Percentiles rank a stretch among this genome's conserved stretches.
Evolutionary conservation across 176 grass and related monocot genomes (phyloP).

Genomic region (Elymus sibiricus): DNA sequence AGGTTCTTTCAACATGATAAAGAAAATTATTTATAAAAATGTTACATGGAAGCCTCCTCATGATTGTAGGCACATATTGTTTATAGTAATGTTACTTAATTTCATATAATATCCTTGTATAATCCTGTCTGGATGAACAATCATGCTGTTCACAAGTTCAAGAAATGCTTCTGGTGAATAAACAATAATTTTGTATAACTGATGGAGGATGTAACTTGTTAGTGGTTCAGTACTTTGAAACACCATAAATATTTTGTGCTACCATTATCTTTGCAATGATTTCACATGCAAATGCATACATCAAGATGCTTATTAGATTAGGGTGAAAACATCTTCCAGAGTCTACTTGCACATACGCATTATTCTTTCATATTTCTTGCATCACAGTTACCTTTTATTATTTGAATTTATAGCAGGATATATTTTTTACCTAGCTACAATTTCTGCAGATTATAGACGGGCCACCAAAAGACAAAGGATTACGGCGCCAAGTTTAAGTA

Average conservation of each 20-base stretch:
- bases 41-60: neutral
- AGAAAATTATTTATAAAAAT: neutral
- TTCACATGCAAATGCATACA: neutral
- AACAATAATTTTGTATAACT: too few species aligned
- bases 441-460: neutral
- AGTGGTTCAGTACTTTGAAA: too few species aligned
- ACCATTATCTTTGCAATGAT: neutral
- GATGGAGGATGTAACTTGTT: too few species aligned
- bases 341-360: neutral
- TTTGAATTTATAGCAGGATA: neutral
- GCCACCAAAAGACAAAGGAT: neutral
- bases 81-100: neutral
- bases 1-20: neutral
- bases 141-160: too few species aligned
- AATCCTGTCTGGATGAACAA: too few species aligned
- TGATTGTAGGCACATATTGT: neutral
- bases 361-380: neutral
- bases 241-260: too few species aligned
- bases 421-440: neutral
- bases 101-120: too few species aligned
- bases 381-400: neutral
- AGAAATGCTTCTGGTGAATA: too few species aligned
- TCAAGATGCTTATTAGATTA: neutral
- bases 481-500: neutral
- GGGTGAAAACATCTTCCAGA: neutral